Evolutionary conservation across 2,329 filamentous ascomycete genomes (phyloP).

Genomic region (Nigrospora osmanthi): DNA sequence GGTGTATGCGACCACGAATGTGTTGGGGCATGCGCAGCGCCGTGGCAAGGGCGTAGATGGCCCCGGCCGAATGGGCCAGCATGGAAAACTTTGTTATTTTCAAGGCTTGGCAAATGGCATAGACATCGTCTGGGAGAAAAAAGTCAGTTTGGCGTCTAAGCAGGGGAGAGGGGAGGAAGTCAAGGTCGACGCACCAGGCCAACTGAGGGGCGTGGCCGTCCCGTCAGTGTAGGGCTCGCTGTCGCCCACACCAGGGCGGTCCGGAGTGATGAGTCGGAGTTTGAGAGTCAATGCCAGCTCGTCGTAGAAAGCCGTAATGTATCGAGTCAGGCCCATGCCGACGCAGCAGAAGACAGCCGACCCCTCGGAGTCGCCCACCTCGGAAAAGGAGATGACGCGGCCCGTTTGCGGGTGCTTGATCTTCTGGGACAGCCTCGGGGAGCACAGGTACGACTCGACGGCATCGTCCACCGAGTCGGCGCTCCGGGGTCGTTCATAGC

Average conservation of each 20-base stretch:
- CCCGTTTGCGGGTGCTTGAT: conserved; percentile 81
- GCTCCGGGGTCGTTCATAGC: conserved; percentile 68
- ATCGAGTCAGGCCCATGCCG: conserved; percentile 93
- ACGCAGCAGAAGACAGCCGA: conserved; percentile 94
- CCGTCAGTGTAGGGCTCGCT: conserved; percentile 80
- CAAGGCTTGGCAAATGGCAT: conserved; percentile 84
- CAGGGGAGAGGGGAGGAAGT: neutral
- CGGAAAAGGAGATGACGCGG: conserved; percentile 86
- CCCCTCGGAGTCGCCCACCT: conserved; percentile 87
- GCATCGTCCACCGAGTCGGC: conserved; percentile 84
- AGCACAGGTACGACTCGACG: conserved; percentile 76
- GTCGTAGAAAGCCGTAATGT: conserved; percentile 95
- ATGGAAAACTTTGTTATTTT: conserved; percentile 96
- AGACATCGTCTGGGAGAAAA: conserved; percentile 59
- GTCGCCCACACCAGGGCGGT: conserved; percentile 87
- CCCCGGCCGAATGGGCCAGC: conserved; percentile 89
- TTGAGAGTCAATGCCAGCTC: conserved; percentile 85
- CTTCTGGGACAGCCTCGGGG: conserved; percentile 78
- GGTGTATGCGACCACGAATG: conserved; percentile 86
- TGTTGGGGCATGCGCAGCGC: conserved; percentile 93
- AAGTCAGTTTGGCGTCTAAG: conserved; percentile 15
- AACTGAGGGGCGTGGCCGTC: conserved; percentile 79
- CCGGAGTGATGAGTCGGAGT: conserved; percentile 84
- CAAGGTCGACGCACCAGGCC: conserved; percentile 63
- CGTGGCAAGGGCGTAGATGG: conserved; percentile 95